These are phyloP conservation scores for Aspergillus pseudotamarii DNA, from an alignment of 2,329 filamentous ascomycete genomes.

Conservation along the genomic window DNA sequence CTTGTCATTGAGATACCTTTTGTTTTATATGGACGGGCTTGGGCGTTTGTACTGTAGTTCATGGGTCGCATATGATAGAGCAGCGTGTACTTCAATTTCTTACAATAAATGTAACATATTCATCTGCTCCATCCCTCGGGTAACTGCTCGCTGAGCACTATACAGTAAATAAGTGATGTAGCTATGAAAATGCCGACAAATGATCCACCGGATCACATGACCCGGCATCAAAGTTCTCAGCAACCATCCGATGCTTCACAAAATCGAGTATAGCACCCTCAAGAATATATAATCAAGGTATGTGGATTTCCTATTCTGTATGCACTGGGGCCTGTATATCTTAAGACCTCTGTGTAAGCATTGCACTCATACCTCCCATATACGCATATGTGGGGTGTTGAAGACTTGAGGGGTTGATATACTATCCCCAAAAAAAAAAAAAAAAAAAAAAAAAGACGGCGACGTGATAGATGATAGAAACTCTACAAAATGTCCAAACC, in stretches of 20 bases:
- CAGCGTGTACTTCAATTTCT: not conserved
- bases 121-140: not conserved
- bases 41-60: conserved; percentile 17
- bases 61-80: conserved; percentile 18
- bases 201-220: conserved; percentile 14
- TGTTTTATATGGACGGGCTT: conserved; percentile 14
- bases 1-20: conserved; percentile 21
- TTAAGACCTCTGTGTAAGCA: not conserved
- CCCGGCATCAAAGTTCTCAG: conserved; percentile 14
- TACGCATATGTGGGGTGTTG: not conserved
- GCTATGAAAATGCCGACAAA: conserved; percentile 1
- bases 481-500: not conserved
- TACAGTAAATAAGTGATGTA: not conserved
- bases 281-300: not conserved
- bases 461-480: not conserved
- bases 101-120: conserved; percentile 12
- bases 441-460: not conserved
- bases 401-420: not conserved
- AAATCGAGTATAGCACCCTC: not conserved
- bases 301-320: not conserved
- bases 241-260: not conserved
- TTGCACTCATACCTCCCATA: not conserved
- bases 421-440: not conserved
- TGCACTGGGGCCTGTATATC: not conserved
- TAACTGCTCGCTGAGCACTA: not conserved